Evolutionary conservation across 169 alveolate genomes (phyloP).

Genomic region (Plasmodium coatneyi): DNA sequence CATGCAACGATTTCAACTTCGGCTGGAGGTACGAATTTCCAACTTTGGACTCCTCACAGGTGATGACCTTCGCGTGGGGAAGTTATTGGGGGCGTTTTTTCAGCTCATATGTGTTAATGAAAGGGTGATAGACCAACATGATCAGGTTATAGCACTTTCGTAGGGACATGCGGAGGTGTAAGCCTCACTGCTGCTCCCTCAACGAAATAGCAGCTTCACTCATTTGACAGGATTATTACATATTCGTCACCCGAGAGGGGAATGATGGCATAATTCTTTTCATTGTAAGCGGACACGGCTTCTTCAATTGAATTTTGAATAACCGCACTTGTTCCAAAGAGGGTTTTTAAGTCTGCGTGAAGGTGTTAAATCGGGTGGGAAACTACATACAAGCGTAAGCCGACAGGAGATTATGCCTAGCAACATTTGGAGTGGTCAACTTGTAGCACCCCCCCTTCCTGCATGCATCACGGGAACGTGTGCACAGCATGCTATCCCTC

Average conservation of each 20-base stretch:
- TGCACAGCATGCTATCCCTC: not conserved
- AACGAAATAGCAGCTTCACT: not conserved
- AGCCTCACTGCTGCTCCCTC: not conserved
- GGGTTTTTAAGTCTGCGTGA: conserved; percentile 29
- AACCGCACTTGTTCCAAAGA: conserved; percentile 52
- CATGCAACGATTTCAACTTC: conserved; percentile 22
- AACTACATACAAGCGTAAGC: not conserved
- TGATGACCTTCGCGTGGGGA: conserved; percentile 20
- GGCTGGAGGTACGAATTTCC: conserved; percentile 39
- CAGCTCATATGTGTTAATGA: not conserved
- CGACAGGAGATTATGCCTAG: not conserved
- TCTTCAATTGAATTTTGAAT: conserved; percentile 42
- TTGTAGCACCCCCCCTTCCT: not conserved
- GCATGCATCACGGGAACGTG: not conserved
- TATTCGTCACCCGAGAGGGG: conserved; percentile 34
- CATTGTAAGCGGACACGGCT: conserved; percentile 30
- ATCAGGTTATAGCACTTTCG: not conserved
- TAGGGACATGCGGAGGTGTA: not conserved
- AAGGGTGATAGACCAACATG: not conserved
- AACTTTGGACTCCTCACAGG: conserved; percentile 37
- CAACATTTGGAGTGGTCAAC: not conserved
- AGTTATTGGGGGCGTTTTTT: not conserved
- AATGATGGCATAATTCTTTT: conserved; percentile 22
- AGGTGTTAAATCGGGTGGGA: not conserved
- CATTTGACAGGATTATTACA: conserved; percentile 1